phyloP scores from a whole-genome alignment of 1,284 basidiomycete genomes.

The Ganoderma sinense region DNA sequence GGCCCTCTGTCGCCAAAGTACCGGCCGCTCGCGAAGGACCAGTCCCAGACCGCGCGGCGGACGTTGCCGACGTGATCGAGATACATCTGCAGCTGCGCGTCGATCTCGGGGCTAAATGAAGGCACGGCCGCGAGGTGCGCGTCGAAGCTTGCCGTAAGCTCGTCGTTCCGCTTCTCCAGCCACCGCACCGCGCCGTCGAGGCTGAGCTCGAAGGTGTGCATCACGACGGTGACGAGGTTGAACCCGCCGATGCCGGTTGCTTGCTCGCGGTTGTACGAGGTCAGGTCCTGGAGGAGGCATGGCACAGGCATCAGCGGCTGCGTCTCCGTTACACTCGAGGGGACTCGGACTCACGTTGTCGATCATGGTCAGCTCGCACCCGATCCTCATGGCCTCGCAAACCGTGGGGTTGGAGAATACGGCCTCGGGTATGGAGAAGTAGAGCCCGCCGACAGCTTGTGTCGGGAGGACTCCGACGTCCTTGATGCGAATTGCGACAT shows the following conservation, averaged over 20 bases:
- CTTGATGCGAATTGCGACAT: constrained; percentile 42
- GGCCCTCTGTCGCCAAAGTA: constrained; percentile 43
- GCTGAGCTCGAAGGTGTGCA: constrained; percentile 35
- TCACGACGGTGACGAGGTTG: constrained; percentile 45
- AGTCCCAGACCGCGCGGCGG: constrained; percentile 41
- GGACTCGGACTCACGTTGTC: constrained; percentile 43
- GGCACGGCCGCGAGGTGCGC: constrained; percentile 30
- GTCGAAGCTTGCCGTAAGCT: constrained; percentile 37
- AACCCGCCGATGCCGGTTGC: constrained; percentile 43
- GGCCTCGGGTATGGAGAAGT: constrained; percentile 43
- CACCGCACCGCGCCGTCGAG: constrained; percentile 45
- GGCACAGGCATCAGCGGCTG: neutral
- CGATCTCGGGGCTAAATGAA: constrained; percentile 17
- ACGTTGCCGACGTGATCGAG: constrained; percentile 37
- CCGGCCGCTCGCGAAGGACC: constrained; percentile 44
- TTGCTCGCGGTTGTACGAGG: constrained; percentile 48
- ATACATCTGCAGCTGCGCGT: constrained; percentile 34
- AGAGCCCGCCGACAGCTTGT: constrained; percentile 43
- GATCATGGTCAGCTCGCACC: constrained; percentile 20
- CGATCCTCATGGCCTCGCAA: constrained; percentile 33
- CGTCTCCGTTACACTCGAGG: neutral
- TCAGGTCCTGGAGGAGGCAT: constrained; percentile 31
- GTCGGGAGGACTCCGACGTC: constrained; percentile 42
- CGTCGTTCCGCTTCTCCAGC: constrained; percentile 37
- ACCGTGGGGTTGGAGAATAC: constrained; percentile 44